Percentiles rank a stretch among this genome's conserved stretches.
phyloP scores from a whole-genome alignment of 2,329 filamentous ascomycete genomes.

The Fusarium sulawesiense region DNA sequence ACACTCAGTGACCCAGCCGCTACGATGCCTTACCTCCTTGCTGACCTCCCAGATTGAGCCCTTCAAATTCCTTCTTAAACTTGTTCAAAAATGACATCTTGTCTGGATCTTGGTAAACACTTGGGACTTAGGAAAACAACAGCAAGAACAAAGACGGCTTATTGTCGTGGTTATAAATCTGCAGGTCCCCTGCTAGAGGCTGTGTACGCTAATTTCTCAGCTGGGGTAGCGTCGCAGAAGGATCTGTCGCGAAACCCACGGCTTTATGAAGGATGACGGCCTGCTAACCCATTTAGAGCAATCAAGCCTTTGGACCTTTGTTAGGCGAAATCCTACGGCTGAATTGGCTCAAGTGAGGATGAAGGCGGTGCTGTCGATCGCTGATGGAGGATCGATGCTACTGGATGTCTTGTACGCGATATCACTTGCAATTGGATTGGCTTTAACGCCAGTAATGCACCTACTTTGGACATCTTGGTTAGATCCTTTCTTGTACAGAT shows the following conservation, averaged over 20 bases:
- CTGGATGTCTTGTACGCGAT: not conserved
- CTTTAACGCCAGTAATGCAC: too few species aligned
- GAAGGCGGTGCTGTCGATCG: not conserved
- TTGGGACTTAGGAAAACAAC: accelerated
- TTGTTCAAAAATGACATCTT: slow-evolving; percentile 33
- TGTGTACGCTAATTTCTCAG: not conserved
- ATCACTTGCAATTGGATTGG: not conserved
- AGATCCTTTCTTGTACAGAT: too few species aligned
- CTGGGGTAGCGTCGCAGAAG: not conserved
- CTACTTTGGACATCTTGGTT: not conserved
- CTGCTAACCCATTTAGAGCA: not conserved
- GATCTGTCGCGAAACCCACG: not conserved
- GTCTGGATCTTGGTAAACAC: not conserved
- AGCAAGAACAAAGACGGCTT: not conserved
- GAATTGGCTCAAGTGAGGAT: not conserved
- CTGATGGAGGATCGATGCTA: not conserved
- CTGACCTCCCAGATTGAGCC: slow-evolving; percentile 14
- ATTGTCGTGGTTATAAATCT: not conserved
- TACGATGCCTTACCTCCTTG: not conserved
- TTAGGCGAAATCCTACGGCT: not conserved
- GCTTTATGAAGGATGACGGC: not conserved
- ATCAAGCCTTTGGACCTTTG: not conserved
- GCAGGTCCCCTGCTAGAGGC: not conserved
- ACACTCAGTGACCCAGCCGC: accelerated
- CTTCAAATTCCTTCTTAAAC: slow-evolving; percentile 35